These are phyloP conservation scores for Colletotrichum zoysiae DNA, from an alignment of 2,329 filamentous ascomycete genomes.

Conservation along the genomic window DNA sequence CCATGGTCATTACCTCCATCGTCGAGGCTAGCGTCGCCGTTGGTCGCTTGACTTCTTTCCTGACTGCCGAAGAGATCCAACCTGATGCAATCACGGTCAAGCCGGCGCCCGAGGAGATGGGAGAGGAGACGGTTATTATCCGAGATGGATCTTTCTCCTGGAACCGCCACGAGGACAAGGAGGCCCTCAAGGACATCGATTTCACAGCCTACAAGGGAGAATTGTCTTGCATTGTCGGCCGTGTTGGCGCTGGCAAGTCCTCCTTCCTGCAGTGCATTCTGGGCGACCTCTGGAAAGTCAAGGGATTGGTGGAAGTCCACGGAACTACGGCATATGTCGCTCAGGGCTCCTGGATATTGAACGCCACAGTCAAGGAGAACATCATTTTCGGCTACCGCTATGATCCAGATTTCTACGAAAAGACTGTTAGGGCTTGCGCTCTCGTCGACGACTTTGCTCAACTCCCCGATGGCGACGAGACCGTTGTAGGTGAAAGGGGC, in stretches of 20 bases:
- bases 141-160: conserved; percentile 92
- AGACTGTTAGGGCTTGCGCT: conserved; percentile 91
- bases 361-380: conserved; percentile 96
- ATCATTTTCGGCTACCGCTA: conserved; percentile 96
- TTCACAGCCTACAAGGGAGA: conserved; percentile 93
- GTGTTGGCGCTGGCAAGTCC: conserved; percentile 95
- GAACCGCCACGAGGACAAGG: conserved; percentile 83
- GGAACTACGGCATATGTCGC: conserved; percentile 92
- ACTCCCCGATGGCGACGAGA: conserved; percentile 95
- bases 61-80: conserved; percentile 91
- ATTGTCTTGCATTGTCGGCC: conserved; percentile 90
- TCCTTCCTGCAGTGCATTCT: conserved; percentile 90
- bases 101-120: conserved; percentile 77
- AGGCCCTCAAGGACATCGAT: conserved; percentile 84
- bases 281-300: conserved; percentile 91
- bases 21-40: conserved; percentile 97
- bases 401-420: conserved; percentile 94
- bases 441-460: conserved; percentile 90
- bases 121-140: conserved; percentile 88
- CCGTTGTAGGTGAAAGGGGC: conserved; percentile 94
- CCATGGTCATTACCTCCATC: conserved; percentile 97
- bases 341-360: conserved; percentile 96
- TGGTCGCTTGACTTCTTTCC: conserved; percentile 84
- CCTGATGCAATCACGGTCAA: conserved; percentile 80
- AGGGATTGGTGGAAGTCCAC: conserved; percentile 84